phyloP scores from a whole-genome alignment of 495 filamentous ascomycete species.

The Penicillium parvum region DNA sequence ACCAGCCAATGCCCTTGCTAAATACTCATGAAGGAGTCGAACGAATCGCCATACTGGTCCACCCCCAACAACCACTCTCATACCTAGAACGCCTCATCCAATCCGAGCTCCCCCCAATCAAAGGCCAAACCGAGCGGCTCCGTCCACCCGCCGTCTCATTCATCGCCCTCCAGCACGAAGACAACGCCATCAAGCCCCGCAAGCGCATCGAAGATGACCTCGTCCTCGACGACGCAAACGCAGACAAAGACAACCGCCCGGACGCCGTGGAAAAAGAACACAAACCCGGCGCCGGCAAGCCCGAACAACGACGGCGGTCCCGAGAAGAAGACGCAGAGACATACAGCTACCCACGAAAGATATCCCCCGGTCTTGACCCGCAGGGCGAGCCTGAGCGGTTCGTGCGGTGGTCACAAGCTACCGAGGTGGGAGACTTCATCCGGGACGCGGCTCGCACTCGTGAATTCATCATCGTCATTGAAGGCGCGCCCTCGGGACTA shows the following conservation, averaged over 20 bases:
- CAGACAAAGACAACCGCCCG: not conserved
- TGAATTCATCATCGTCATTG: conserved; percentile 82
- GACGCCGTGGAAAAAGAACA: conserved; percentile 8
- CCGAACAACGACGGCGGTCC: conserved; percentile 11
- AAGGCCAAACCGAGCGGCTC: conserved; percentile 49
- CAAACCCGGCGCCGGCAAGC: conserved; percentile 2
- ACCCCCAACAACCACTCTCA: conserved; percentile 89
- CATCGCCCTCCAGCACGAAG: conserved; percentile 66
- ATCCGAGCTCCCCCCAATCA: conserved; percentile 75
- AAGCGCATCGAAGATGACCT: conserved; percentile 50
- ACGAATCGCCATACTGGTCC: conserved; percentile 81
- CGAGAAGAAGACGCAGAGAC: conserved; percentile 31
- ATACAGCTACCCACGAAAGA: conserved; percentile 33
- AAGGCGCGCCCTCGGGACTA: conserved; percentile 54
- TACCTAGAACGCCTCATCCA: conserved; percentile 90
- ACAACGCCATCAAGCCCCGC: conserved; percentile 50
- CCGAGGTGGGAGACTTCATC: conserved; percentile 93
- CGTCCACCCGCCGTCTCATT: conserved; percentile 75
- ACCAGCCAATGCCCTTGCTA: too few relatives aligned
- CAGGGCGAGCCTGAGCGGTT: conserved; percentile 41
- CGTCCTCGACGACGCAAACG: conserved; percentile 19
- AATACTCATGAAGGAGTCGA: too few relatives aligned
- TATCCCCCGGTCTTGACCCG: conserved; percentile 16
- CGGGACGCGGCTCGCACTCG: conserved; percentile 78
- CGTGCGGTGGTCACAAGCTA: conserved; percentile 86